These are phyloP conservation scores for Pythium sukuiense DNA, from an alignment of 352 stramenopile genomes.

Conservation along the genomic window DNA sequence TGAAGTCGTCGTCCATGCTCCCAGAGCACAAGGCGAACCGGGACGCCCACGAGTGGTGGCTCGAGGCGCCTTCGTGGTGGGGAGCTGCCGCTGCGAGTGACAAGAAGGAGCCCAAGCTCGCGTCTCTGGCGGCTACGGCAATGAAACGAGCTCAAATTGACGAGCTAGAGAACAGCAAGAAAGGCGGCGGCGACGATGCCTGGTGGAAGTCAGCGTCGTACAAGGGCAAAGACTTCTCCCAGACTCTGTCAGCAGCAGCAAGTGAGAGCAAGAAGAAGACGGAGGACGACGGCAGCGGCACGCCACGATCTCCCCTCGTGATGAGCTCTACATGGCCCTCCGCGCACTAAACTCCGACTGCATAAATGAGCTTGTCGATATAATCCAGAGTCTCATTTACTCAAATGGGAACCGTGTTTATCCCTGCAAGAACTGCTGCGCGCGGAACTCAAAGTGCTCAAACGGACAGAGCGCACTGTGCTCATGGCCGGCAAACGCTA, in stretches of 20 bases:
- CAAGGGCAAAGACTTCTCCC: slow-evolving; percentile 70
- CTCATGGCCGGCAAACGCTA: slow-evolving; percentile 57
- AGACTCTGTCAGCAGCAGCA: slow-evolving; percentile 27
- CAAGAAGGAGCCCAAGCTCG: slow-evolving; percentile 34
- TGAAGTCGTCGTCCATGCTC: slow-evolving; percentile 21
- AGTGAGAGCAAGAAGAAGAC: slow-evolving; percentile 22
- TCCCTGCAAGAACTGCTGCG: slow-evolving; percentile 45
- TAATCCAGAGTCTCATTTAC: not conserved
- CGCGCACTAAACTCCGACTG: not conserved
- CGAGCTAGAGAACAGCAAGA: slow-evolving; percentile 9
- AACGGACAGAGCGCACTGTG: slow-evolving; percentile 62
- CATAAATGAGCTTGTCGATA: not conserved
- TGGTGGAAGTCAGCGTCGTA: slow-evolving; percentile 78
- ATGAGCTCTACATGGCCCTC: slow-evolving; percentile 30
- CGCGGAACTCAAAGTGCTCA: slow-evolving; percentile 56
- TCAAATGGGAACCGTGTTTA: not conserved
- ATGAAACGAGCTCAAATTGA: slow-evolving; percentile 30
- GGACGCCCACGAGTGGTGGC: slow-evolving; percentile 53
- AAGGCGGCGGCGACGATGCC: slow-evolving; percentile 24
- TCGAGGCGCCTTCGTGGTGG: slow-evolving; percentile 71
- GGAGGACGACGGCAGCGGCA: slow-evolving; percentile 20
- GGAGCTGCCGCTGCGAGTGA: slow-evolving; percentile 19
- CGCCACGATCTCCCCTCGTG: slow-evolving; percentile 24
- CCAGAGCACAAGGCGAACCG: slow-evolving; percentile 14
- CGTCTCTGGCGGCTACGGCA: slow-evolving; percentile 29